These are phyloP conservation scores for Reticulascus tulasneorum DNA, from an alignment of 2,329 filamentous ascomycete species.

Conservation along the genomic window DNA sequence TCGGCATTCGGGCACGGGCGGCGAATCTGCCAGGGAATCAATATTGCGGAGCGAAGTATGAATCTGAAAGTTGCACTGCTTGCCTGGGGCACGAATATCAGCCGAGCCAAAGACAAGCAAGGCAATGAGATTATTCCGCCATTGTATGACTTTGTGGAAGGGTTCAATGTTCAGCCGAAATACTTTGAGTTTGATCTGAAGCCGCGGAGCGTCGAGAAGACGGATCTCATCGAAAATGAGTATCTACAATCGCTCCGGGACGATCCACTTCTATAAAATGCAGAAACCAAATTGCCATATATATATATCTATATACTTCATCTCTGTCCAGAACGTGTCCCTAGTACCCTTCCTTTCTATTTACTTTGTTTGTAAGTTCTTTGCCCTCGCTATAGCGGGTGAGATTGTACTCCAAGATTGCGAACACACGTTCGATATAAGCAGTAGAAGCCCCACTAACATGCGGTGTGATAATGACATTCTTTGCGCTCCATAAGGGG, in stretches of 20 bases:
- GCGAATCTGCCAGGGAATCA: slow-evolving; percentile 40
- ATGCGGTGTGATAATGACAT: slow-evolving; percentile 60
- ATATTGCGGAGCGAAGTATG: slow-evolving; percentile 36
- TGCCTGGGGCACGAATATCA: slow-evolving; percentile 30
- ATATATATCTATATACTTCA: too few relatives aligned
- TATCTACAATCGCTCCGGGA: slow-evolving; percentile 5
- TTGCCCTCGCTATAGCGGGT: slow-evolving; percentile 29
- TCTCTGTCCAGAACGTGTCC: too few relatives aligned
- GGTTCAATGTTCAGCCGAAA: slow-evolving; percentile 12
- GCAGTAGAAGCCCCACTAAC: slow-evolving; percentile 37
- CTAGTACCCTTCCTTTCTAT: slow-evolving; percentile 21
- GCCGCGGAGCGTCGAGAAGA: slow-evolving; percentile 1
- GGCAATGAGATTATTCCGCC: slow-evolving; percentile 14
- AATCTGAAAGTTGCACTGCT: slow-evolving; percentile 35
- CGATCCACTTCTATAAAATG: slow-evolving; percentile 5
- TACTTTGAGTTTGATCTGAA: slow-evolving; percentile 6
- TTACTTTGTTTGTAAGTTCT: slow-evolving; percentile 36
- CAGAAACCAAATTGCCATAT: too few relatives aligned
- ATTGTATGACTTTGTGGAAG: slow-evolving; percentile 7
- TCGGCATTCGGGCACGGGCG: slow-evolving; percentile 51
- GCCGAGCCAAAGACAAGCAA: slow-evolving; percentile 20
- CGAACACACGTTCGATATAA: slow-evolving; percentile 36
- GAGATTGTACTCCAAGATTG: slow-evolving; percentile 39
- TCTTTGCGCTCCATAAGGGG: slow-evolving; percentile 65
- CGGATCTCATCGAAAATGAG: slow-evolving; percentile 5